Conservation (phyloP, 441 rosid genomes). For the Melastoma candidum region DNA sequence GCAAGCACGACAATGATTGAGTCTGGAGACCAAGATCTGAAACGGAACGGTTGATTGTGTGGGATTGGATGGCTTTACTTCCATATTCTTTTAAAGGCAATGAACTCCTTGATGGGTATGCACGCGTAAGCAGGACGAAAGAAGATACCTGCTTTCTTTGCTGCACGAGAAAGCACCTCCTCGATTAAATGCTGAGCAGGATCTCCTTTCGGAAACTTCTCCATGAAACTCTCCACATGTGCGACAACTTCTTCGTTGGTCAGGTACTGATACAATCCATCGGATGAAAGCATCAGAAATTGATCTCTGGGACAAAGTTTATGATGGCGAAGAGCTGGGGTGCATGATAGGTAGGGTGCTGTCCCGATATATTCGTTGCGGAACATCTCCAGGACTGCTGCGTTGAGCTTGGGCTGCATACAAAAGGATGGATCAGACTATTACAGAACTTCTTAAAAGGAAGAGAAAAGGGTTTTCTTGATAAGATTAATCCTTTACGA, state of each 20-base stretch:
- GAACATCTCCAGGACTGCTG: conserved; percentile 77
- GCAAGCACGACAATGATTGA: conserved; percentile 1
- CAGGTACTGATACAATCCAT: conserved; percentile 90
- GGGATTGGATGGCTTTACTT: too few species aligned
- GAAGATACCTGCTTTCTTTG: conserved; percentile 83
- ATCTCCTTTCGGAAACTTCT: conserved; percentile 91
- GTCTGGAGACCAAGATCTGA: too few species aligned
- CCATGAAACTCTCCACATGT: conserved; percentile 66
- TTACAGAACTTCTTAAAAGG: too few species aligned
- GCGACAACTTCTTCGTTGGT: conserved; percentile 89
- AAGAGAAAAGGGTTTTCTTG: not conserved
- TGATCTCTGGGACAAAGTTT: conserved; percentile 72
- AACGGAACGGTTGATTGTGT: too few species aligned
- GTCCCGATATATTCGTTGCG: conserved; percentile 84
- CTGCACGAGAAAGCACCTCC: conserved; percentile 85
- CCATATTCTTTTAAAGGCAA: too few species aligned
- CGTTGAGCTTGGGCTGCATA: conserved; percentile 80
- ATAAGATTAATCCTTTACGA: too few species aligned
- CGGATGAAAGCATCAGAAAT: conserved; percentile 83
- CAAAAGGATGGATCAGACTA: not conserved
- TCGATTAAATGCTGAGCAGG: conserved; percentile 92
- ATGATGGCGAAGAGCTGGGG: conserved; percentile 80
- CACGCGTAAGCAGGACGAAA: too few species aligned
- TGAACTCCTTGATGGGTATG: too few species aligned
- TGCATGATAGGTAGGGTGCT: conserved; percentile 75